Conservation (phyloP, 192 early-diverging fungal species). For the Coemansia sp. region DNA sequence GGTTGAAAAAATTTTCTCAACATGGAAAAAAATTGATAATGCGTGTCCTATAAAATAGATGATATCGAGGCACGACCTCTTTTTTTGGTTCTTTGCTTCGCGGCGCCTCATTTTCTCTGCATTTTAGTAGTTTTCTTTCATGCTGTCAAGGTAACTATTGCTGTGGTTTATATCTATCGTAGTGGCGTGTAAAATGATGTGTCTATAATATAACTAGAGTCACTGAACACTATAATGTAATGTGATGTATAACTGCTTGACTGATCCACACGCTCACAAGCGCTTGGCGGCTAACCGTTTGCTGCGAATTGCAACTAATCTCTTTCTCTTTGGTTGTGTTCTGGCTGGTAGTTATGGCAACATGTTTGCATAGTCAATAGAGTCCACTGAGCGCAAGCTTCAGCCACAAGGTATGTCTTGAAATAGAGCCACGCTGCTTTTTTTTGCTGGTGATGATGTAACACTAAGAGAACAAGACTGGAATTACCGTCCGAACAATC, state of each 20-base stretch:
- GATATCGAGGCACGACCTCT: neutral
- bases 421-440: neutral
- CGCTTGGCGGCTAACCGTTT: neutral
- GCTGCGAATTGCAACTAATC: neutral
- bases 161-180: neutral
- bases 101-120: neutral
- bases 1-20: neutral
- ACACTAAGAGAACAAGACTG: conserved; percentile 64
- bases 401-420: neutral
- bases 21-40: neutral
- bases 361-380: neutral
- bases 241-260: conserved; percentile 23
- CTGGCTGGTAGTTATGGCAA: neutral
- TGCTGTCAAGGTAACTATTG: neutral
- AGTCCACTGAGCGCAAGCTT: too few relatives aligned
- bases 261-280: conserved; percentile 18
- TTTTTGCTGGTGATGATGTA: conserved; percentile 54
- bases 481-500: conserved; percentile 72
- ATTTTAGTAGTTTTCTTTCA: neutral
- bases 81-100: neutral
- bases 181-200: conserved; percentile 28
- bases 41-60: neutral
- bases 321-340: neutral
- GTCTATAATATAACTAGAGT: conserved; percentile 51
- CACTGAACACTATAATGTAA: conserved; percentile 24